Base-by-base conservation (phyloP, 352 stramenopile genomes). In the Saprolegnia diclina region DNA sequence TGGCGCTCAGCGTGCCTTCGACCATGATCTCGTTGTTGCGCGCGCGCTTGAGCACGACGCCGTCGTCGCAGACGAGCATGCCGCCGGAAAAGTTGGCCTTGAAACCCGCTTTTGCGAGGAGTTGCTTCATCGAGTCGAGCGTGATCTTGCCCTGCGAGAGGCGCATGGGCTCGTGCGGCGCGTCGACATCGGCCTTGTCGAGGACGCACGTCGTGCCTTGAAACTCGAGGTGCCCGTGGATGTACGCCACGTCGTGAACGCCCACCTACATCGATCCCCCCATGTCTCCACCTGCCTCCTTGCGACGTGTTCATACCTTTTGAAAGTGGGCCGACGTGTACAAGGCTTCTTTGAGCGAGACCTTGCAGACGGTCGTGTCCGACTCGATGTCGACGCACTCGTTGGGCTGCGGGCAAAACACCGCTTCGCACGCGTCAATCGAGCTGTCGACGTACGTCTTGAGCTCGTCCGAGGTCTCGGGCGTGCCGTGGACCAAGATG, bases 361-460 rank as follows among this genome's bases (percentile, higher is more conserved):
- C 74, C 70, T 95, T 95, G 82, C 91, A 94, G 57, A 95, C 85
- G 40, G 92, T 95, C 63, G 88, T 95, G 71, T 94, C 88, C 26
- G 86, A 94, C 66, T 95, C 88, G 54, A 95, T 95, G 70, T 95
- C 88, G 67, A 95, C 93, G 71, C 86, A 94, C 57, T 95, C 88
- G 79, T 92, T 92, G 5, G 89, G 77, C 50, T 91, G 87, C 7
- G 88, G 88, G 16, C 83, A 92, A 76, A 93, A 95, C 29, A 95
- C 83, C 16, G 85, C 84, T 73, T 95, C 88, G 67, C 88, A 95
- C 65, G 82, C 74, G 32, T 88, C 83, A 67, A 95, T 94, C 1
- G 82, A 91, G 24, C 74, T 73, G 67, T 95, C 85, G 0, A 94
- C 88, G 64, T 94, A 94, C 24, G 81, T 77, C 72, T 95, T 92